These are phyloP conservation scores for Leucogyrophana mollusca DNA, from an alignment of 768 basidiomycete species.

Conservation along the genomic window DNA sequence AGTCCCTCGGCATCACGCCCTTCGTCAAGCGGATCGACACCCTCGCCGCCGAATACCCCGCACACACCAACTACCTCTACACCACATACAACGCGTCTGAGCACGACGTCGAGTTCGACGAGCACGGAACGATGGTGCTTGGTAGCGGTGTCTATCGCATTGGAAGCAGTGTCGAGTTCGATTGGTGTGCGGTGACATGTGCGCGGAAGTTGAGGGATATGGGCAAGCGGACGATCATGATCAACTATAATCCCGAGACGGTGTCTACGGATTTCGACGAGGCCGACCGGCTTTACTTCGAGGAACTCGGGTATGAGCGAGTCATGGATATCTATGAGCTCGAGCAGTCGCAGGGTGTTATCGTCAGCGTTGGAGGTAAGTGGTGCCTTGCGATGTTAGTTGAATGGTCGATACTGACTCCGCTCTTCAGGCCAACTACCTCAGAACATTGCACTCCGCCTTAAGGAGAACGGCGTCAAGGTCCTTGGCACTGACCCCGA, in stretches of 20 bases:
- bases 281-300: constrained; percentile 98
- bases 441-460: constrained; percentile 95
- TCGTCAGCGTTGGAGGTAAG: constrained; percentile 95
- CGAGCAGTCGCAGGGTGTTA: constrained; percentile 87
- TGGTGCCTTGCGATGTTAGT: constrained; percentile 1
- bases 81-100: constrained; percentile 97
- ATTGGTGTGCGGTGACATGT: constrained; percentile 99
- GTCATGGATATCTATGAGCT: constrained; percentile 99
- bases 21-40: constrained; percentile 99
- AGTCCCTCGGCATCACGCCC: constrained; percentile 84
- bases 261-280: constrained; percentile 99
- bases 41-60: constrained; percentile 97
- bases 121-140: constrained; percentile 98
- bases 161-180: constrained; percentile 98
- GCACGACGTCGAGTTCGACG: constrained; percentile 94
- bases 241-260: constrained; percentile 99
- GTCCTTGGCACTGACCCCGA: constrained; percentile 96
- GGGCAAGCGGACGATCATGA: constrained; percentile 96
- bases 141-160: constrained; percentile 98
- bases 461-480: constrained; percentile 87
- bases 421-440: constrained; percentile 78
- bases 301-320: constrained; percentile 95
- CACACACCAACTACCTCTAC: constrained; percentile 98
- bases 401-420: constrained; percentile 2
- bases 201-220: constrained; percentile 88